Evolutionary conservation across 2,329 filamentous ascomycete species (phyloP), one percentile per base, ranked within the genome.

Genomic region (Claviceps pusilla): DNA sequence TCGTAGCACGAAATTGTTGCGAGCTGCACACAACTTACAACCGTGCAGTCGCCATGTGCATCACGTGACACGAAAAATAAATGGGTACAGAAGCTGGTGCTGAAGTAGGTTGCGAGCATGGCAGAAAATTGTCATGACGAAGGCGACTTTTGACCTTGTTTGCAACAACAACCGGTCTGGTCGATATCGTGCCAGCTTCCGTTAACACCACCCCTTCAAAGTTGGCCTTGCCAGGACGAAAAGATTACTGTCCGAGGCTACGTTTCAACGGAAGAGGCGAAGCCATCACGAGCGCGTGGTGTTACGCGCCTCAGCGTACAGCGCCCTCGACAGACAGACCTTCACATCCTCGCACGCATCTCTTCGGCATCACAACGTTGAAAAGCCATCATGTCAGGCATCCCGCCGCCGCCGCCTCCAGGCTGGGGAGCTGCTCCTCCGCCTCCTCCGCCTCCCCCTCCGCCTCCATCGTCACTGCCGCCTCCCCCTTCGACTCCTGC

Each of bases 381-480:
- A 57, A 56, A 61, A 60, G 56, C 58, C 62, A 68, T 61, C 55
- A 80, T 80, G 77, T 77, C 76, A 60, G 72, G 73, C 61, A 71
- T 68, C 54, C 77, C 76, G 49, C 77, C 78, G 56, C 78, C 78
- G 16, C 78, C 78, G 43, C 78, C 78, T 51, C 78, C 78, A 33
- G 77, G 77, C 57, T 80, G 77, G 77, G 76, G 76, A 11, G 50
- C 51, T 48, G 73, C 73, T 48, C 66, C 72, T 50, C 76, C 82
- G 54, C 80, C 82, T 62, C 75, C 82, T 54, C 80, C 76, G 33
- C 76, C 76, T 28, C 76, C 76, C 24, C 76, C 76, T 33, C 76
- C 76, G 46, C 76, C 77, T 16, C 75, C 76, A 46, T 76, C 75
- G 12, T 75, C 73, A 33, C 70, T 78, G n/a, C 78, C 78, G 58